Base-by-base conservation (phyloP, 148 eudicot species). In the Arbutus unedo region DNA sequence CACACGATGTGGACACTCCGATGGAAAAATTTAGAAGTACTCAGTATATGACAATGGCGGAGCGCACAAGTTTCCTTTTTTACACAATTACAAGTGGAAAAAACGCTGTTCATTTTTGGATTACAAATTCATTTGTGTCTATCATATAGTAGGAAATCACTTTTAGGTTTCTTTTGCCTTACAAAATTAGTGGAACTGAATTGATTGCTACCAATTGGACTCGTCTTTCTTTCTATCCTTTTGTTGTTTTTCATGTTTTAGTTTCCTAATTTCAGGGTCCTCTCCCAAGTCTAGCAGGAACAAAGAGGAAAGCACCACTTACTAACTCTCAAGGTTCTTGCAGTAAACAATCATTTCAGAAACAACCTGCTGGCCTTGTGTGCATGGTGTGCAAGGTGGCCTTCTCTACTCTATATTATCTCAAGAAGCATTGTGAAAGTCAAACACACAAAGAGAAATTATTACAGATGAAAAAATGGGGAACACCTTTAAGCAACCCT, bases 351-450 rank as follows among this genome's bases (percentile, higher is more conserved):
- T 73, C 80, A 7, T 77, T 83, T 60, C 78, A 44, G 62, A 80
- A 81, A 41, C 88, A 83, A 38, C 85, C 88, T 67, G 78, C 85
- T 78, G 87, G 83, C 56, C 85, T 86, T 44, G 50, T 83, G 4
- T 86, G 88, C 82, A 70, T 76, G 47, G 80, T 76, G 21, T 86
- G 88, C 76, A 72, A 77, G 43, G 53, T 80, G 72, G 54, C 85
- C 49, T 86, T 86, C 38, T 81, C 78, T 60, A 86, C 81, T 38
- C 23, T 86, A 9, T 66, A 76, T 81, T 79, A 86, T 74, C 85
- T 86, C 54, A 86, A 83, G 74, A 70, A 81, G 79, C 88, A 86
- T 77, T 86, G 85, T 13, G 49, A 38, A 18, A 86, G 83, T 81
- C 81, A 21, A 48, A 77, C 72, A 3, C 88, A 86, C 59, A 81